Conservation (phyloP, 192 early-diverging fungal species). For the Entomortierella parvispora region DNA sequence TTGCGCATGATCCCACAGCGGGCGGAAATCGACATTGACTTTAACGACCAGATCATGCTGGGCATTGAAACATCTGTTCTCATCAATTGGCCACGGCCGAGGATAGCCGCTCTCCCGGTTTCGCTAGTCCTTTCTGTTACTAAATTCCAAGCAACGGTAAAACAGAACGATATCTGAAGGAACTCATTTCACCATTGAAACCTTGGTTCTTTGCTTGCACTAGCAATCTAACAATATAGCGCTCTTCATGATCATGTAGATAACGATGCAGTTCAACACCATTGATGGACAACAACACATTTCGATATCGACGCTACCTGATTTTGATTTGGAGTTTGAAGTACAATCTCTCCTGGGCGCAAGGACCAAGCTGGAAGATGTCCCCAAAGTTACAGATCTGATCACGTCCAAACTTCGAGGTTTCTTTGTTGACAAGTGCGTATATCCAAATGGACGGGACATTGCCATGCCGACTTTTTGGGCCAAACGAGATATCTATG, state of each 20-base stretch:
- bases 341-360: slow-evolving; percentile 93
- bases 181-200: slow-evolving; percentile 3
- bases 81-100: slow-evolving; percentile 94
- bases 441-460: slow-evolving; percentile 78
- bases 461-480: slow-evolving; percentile 71
- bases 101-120: slow-evolving; percentile 92
- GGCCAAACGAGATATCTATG: slow-evolving; percentile 56
- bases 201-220: no score
- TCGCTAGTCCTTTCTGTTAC: slow-evolving; percentile 86
- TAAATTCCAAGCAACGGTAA: slow-evolving; percentile 90
- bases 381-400: slow-evolving; percentile 91
- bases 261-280: slow-evolving; percentile 54
- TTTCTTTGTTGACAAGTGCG: slow-evolving; percentile 77
- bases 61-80: slow-evolving; percentile 92
- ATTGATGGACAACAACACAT: slow-evolving; percentile 60
- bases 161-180: neutral
- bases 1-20: slow-evolving; percentile 52
- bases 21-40: slow-evolving; percentile 86
- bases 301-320: slow-evolving; percentile 64
- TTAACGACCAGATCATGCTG: slow-evolving; percentile 92
- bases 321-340: slow-evolving; percentile 87
- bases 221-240: no score
- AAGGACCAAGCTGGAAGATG: slow-evolving; percentile 95
- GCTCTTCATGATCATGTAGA: slow-evolving; percentile 42
- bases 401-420: slow-evolving; percentile 77